Evolutionary conservation across 257 asterid genomes (phyloP).

Genomic region (Solanum corneliomulleri): DNA sequence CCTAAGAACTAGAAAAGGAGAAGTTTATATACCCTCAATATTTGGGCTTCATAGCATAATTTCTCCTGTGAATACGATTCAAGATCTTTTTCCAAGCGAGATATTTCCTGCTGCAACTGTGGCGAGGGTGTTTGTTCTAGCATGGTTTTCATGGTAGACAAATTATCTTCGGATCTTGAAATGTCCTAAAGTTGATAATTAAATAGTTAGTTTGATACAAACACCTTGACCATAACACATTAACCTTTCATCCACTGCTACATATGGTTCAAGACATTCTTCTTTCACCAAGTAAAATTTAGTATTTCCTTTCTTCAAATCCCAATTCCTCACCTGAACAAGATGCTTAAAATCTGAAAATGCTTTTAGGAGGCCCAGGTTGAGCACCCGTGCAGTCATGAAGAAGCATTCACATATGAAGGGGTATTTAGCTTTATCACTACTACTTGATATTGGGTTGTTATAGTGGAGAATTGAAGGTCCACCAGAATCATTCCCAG

Average conservation of each 20-base stretch:
- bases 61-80: conserved; percentile 76
- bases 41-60: conserved; percentile 92
- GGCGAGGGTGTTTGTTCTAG: conserved; percentile 67
- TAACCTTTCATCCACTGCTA: not conserved
- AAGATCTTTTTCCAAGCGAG: conserved; percentile 71
- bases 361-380: conserved; percentile 87
- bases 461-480: conserved; percentile 21
- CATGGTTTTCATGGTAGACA: conserved; percentile 71
- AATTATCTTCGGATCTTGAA: conserved; percentile 70
- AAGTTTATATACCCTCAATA: conserved; percentile 55
- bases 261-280: not conserved
- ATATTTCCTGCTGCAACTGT: conserved; percentile 70
- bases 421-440: conserved; percentile 55
- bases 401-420: conserved; percentile 97
- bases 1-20: not conserved
- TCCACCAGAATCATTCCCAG: conserved; percentile 37
- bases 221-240: not conserved
- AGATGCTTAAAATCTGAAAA: conserved; percentile 92
- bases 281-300: not conserved
- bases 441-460: conserved; percentile 22
- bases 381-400: conserved; percentile 95
- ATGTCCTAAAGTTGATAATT: conserved; percentile 56
- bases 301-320: not conserved
- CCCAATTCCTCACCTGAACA: conserved; percentile 53
- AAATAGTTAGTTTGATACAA: not conserved